A percentile compares a stretch with the other conserved stretches of the same genome.
phyloP scores from a whole-genome alignment of 202 grass and related monocot species.

The Panicum hallii region DNA sequence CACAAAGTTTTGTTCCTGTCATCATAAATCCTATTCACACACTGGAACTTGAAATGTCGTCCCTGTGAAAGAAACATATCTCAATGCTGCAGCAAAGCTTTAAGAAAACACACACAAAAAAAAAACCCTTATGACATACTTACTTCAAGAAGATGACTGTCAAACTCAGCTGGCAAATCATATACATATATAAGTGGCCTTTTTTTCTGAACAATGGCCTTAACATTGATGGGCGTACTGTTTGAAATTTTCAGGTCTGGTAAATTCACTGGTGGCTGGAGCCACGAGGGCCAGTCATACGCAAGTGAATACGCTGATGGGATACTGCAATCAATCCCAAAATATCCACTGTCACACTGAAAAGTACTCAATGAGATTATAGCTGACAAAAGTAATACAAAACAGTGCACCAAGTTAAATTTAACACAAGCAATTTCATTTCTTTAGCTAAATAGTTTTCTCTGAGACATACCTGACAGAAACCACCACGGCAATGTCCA shows the following conservation, averaged over 20 bases:
- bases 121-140: conserved; percentile 38
- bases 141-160: conserved; percentile 96
- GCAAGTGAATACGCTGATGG: conserved; percentile 68
- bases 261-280: conserved; percentile 56
- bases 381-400: conserved; percentile 35
- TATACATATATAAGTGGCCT: conserved; percentile 98
- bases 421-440: neutral
- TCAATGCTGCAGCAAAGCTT: conserved; percentile 38
- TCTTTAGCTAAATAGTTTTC: conserved; percentile 12
- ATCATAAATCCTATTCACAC: conserved; percentile 94
- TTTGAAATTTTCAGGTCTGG: conserved; percentile 43
- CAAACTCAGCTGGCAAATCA: conserved; percentile 90
- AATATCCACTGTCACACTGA: conserved; percentile 94
- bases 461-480: conserved; percentile 73
- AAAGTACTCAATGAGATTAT: conserved; percentile 48
- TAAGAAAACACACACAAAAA: conserved; percentile 1
- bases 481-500: conserved; percentile 91
- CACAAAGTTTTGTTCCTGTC: conserved; percentile 84
- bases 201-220: conserved; percentile 69
- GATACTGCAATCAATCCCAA: conserved; percentile 96
- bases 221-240: conserved; percentile 47
- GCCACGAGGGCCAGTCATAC: conserved; percentile 74
- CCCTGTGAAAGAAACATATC: conserved; percentile 62
- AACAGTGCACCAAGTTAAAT: conserved; percentile 2
- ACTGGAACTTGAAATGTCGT: conserved; percentile 79